These are phyloP conservation scores for Sodiomyces alkalinus DNA, from an alignment of 2,329 filamentous ascomycete genomes.

Conservation along the genomic window DNA sequence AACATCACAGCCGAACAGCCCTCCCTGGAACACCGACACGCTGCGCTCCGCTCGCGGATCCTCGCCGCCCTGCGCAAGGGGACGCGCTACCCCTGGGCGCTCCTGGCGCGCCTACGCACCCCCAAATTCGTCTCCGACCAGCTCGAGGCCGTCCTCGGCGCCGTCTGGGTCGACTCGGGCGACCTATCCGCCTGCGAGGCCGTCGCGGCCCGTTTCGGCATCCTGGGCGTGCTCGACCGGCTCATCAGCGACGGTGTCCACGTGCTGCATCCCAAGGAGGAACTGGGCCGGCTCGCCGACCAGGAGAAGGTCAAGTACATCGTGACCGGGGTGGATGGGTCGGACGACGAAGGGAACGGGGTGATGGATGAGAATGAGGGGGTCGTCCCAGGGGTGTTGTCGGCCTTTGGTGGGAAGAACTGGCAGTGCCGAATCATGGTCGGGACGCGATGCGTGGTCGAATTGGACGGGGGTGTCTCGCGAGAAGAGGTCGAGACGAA, in stretches of 20 bases:
- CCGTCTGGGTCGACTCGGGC: slow-evolving; percentile 70
- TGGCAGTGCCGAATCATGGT: slow-evolving; percentile 34
- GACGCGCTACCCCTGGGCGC: slow-evolving; percentile 58
- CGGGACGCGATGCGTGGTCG: slow-evolving; percentile 27
- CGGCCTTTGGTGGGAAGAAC: too few species aligned
- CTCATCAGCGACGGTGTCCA: slow-evolving; percentile 45
- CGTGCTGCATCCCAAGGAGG: slow-evolving; percentile 50
- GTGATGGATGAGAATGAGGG: too few species aligned
- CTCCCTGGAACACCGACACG: slow-evolving; percentile 27
- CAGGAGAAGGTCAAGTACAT: slow-evolving; percentile 38
- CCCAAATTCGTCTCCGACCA: slow-evolving; percentile 76
- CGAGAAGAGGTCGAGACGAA: slow-evolving; percentile 37
- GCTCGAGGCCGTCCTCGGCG: slow-evolving; percentile 66
- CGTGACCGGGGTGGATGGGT: slow-evolving; percentile 13
- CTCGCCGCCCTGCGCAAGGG: slow-evolving; percentile 31
- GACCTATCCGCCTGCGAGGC: slow-evolving; percentile 40
- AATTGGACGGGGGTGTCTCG: slow-evolving; percentile 28
- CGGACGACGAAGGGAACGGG: slow-evolving; percentile 8
- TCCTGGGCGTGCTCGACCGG: slow-evolving; percentile 46
- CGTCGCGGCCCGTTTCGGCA: slow-evolving; percentile 48
- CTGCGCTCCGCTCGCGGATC: slow-evolving; percentile 32
- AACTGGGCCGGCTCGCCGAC: slow-evolving; percentile 44
- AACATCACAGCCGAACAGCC: slow-evolving; percentile 32
- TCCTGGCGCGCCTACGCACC: slow-evolving; percentile 47
- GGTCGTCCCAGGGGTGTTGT: too few species aligned